Conservation (phyloP, 345 rosid genomes). For the Hibiscus trionum region DNA sequence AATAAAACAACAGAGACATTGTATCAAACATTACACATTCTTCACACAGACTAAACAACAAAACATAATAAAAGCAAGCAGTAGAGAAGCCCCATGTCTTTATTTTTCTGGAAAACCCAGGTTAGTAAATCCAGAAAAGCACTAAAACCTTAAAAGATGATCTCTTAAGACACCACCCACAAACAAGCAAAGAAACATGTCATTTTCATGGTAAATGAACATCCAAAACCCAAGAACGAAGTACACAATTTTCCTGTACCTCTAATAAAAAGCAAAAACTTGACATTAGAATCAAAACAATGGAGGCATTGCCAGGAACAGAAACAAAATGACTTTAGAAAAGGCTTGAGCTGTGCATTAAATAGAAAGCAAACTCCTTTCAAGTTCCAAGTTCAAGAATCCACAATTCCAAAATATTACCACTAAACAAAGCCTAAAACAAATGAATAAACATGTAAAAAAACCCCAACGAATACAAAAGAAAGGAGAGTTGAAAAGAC, state of each 20-base stretch:
- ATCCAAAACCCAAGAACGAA: not conserved
- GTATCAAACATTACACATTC: not conserved
- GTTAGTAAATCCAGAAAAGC: not conserved
- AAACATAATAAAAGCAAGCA: not conserved
- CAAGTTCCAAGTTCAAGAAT: too few species aligned
- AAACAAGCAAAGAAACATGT: not conserved
- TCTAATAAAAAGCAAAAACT: not conserved
- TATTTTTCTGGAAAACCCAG: not conserved
- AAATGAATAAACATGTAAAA: not conserved
- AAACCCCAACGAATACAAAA: not conserved
- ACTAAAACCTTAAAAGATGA: not conserved
- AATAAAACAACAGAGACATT: slow-evolving; percentile 7
- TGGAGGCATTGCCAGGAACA: not conserved
- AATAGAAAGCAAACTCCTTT: not conserved
- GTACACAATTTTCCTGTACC: not conserved
- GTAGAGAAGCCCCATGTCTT: not conserved
- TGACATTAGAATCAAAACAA: not conserved
- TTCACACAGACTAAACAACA: not conserved
- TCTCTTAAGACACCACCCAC: not conserved
- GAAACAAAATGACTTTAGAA: not conserved
- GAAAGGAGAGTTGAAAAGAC: not conserved
- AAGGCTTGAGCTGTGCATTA: not conserved
- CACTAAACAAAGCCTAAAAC: not conserved
- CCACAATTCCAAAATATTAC: not conserved
- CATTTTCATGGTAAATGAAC: slow-evolving; percentile 4